These are phyloP conservation scores for Xanthoconium purpureum DNA, from an alignment of 768 basidiomycete species.

Conservation along the genomic window DNA sequence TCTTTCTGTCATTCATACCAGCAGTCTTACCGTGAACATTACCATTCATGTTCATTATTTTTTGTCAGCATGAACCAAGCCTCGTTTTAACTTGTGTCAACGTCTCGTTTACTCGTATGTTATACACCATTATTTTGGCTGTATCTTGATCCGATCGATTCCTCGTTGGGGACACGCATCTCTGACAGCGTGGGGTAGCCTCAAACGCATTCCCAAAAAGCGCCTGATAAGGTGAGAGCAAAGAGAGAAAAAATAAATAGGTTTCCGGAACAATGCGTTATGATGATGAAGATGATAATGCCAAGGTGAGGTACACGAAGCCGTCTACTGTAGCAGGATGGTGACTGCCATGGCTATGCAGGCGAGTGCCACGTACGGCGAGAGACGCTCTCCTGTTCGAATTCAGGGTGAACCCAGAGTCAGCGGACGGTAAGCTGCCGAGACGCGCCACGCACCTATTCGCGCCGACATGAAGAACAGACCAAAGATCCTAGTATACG, in stretches of 20 bases:
- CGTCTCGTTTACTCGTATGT: neutral
- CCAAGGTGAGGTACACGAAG: neutral
- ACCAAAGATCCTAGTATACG: slow-evolving; percentile 68
- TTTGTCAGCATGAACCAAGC: neutral
- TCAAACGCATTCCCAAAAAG: no score
- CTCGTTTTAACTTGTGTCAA: neutral
- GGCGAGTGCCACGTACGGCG: slow-evolving; percentile 92
- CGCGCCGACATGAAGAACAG: slow-evolving; percentile 94
- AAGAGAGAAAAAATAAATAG: neutral
- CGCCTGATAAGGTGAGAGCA: neutral
- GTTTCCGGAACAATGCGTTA: neutral
- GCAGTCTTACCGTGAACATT: slow-evolving; percentile 1
- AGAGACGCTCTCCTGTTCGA: slow-evolving; percentile 83
- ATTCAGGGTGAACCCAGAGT: neutral
- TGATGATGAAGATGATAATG: neutral
- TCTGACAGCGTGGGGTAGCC: neutral
- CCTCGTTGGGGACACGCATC: neutral
- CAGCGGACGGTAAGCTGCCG: neutral
- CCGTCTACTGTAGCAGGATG: slow-evolving; percentile 46
- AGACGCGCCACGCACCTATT: slow-evolving; percentile 65
- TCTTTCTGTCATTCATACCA: slow-evolving; percentile 2
- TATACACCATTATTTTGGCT: neutral
- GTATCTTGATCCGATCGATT: no score
- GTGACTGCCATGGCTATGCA: slow-evolving; percentile 90
- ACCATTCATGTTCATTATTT: neutral